Percentiles rank a stretch among this genome's conserved stretches.
Conservation (phyloP, 176 grass and related monocot species). For the Echinochloa phyllopogon region DNA sequence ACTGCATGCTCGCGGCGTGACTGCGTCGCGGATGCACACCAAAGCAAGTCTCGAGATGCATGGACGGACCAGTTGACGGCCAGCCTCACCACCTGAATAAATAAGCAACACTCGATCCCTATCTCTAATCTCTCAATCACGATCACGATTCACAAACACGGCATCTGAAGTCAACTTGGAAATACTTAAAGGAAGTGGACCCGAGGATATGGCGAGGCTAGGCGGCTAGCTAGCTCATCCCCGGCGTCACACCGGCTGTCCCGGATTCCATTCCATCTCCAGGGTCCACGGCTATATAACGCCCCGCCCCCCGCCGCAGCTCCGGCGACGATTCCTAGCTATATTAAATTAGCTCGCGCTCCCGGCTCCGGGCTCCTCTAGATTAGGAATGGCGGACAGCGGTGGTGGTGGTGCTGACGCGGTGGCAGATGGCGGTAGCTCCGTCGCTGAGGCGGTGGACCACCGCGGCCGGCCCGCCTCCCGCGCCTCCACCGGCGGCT, state of each 20-base stretch:
- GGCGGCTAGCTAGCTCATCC: not conserved
- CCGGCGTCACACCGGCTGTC: not conserved
- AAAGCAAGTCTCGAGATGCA: not conserved
- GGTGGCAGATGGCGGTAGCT: not conserved
- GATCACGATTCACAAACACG: not conserved
- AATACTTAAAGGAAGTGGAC: not conserved
- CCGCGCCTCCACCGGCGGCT: constrained; percentile 56
- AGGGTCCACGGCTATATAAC: not conserved
- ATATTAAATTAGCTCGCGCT: not conserved
- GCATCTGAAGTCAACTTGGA: not conserved
- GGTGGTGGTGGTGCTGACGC: not conserved
- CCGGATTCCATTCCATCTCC: not conserved
- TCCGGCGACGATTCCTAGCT: not conserved
- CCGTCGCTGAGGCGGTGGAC: constrained; percentile 44
- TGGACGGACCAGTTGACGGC: not conserved
- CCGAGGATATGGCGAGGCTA: not conserved
- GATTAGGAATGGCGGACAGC: not conserved
- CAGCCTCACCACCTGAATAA: not conserved
- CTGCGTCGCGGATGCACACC: not conserved
- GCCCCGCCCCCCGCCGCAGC: not conserved
- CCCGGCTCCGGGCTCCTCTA: constrained; percentile 1
- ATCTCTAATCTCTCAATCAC: no score
- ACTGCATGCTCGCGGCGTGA: not conserved
- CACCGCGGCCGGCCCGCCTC: constrained; percentile 50
- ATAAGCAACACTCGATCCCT: not conserved